Percentiles rank a stretch among this genome's conserved stretches.
Conservation (phyloP, 257 asterid genomes). For the Lycium barbarum region DNA sequence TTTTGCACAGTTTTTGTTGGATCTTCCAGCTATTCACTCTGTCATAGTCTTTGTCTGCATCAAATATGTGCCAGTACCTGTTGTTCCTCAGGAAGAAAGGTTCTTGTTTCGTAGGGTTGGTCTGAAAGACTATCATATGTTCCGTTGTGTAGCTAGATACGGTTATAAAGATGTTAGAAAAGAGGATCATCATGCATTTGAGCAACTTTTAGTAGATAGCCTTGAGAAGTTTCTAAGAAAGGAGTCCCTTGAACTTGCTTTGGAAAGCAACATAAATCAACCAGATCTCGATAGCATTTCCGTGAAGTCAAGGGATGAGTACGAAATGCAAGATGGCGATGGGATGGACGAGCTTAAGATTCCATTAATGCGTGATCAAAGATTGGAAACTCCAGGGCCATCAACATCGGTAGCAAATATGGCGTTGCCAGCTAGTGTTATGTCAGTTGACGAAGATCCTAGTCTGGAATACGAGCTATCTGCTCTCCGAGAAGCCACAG, state of each 20-base stretch:
- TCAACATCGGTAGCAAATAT: slow-evolving; percentile 52
- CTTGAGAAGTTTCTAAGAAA: slow-evolving; percentile 75
- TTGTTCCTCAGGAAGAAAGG: slow-evolving; percentile 91
- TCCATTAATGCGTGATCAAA: slow-evolving; percentile 63
- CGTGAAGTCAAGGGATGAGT: slow-evolving; percentile 47
- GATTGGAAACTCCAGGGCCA: slow-evolving; percentile 32
- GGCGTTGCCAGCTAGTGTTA: slow-evolving; percentile 46
- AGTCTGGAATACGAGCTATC: slow-evolving; percentile 83
- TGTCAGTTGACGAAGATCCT: slow-evolving; percentile 70
- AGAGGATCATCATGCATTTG: slow-evolving; percentile 87
- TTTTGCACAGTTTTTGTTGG: slow-evolving; percentile 74
- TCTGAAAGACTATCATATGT: slow-evolving; percentile 93
- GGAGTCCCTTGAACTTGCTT: slow-evolving; percentile 82
- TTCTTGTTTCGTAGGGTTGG: slow-evolving; percentile 85
- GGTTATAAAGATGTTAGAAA: slow-evolving; percentile 92
- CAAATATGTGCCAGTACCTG: slow-evolving; percentile 84
- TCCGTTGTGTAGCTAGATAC: slow-evolving; percentile 90
- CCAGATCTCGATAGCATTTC: slow-evolving; percentile 59
- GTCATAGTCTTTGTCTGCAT: slow-evolving; percentile 85
- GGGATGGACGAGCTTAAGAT: slow-evolving; percentile 51
- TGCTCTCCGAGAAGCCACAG: slow-evolving; percentile 74
- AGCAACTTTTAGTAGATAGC: slow-evolving; percentile 82
- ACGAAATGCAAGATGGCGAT: slow-evolving; percentile 44
- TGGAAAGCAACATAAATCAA: slow-evolving; percentile 53
- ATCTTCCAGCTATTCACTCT: slow-evolving; percentile 94